A percentile compares a stretch with the other conserved stretches of the same genome.
Conservation (phyloP, 2,329 filamentous ascomycete species). For the Colletotrichum echinochloae region DNA sequence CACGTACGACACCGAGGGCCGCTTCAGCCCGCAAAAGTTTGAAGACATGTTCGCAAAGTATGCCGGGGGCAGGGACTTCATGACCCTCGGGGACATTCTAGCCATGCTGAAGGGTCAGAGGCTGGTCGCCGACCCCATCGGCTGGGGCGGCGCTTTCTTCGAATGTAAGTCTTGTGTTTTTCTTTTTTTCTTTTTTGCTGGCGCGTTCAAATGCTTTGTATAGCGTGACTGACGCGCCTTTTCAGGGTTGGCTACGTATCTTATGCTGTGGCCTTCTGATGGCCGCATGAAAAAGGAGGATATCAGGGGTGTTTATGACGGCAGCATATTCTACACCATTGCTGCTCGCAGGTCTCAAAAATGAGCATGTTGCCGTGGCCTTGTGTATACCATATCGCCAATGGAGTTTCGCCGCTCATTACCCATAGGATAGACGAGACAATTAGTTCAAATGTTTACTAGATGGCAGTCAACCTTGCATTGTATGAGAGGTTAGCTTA, state of each 20-base stretch:
- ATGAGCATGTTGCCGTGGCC: not conserved
- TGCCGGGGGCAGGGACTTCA: slow-evolving; percentile 52
- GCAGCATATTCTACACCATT: slow-evolving; percentile 37
- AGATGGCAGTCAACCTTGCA: too few species aligned
- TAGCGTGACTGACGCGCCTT: not conserved
- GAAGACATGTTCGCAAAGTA: slow-evolving; percentile 65
- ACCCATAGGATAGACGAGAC: too few species aligned
- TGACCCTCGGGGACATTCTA: slow-evolving; percentile 53
- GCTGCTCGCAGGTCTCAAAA: not conserved
- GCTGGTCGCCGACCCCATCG: slow-evolving; percentile 56
- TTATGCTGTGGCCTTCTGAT: slow-evolving; percentile 65
- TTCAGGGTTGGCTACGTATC: slow-evolving; percentile 53
- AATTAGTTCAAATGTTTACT: too few species aligned
- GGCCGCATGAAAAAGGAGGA: slow-evolving; percentile 69
- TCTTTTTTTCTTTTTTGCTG: too few species aligned
- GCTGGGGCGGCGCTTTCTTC: slow-evolving; percentile 45
- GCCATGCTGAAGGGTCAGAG: slow-evolving; percentile 55
- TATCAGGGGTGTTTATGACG: slow-evolving; percentile 44
- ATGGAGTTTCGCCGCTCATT: too few species aligned
- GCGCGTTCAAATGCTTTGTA: not conserved
- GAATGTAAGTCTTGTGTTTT: slow-evolving; percentile 46
- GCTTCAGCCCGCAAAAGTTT: slow-evolving; percentile 62
- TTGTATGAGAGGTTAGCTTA: too few species aligned
- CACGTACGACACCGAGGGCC: slow-evolving; percentile 61
- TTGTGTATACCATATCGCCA: too few species aligned